Evolutionary conservation across 176 grass and related monocot species (phyloP), one percentile per base, ranked within the genome.

Genomic region (Lolium perenne): DNA sequence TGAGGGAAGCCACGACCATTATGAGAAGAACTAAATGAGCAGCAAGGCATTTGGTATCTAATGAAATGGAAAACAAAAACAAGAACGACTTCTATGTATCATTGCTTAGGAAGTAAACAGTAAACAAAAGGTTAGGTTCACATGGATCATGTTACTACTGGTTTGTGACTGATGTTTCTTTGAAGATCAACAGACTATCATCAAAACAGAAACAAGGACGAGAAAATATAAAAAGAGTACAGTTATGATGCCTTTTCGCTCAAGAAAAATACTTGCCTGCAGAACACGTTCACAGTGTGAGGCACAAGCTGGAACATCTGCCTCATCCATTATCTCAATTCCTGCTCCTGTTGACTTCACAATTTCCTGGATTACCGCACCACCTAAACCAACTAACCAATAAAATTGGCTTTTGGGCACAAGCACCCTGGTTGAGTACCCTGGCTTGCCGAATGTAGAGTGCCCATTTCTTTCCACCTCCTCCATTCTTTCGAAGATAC

Each of bases 401-500:
- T 4, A 41, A 76, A 26, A 25, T 67, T 85, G 77, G 40, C 41
- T 80, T 80, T 48, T 85, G 9, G 58, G 77, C 4, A 89, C 70
- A 69, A 89, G 88, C 50, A 65, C 77, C 43, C 78, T 89, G 20
- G 58, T 70, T 12, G 41, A 60, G 25, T n/a, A 85, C 26, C 66
- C 65, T 85, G 69, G 4, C 69, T 76, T 74, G 18, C 48, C 18
- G 54, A 74, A 49, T 8, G 20, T 58, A 10, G 60, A 76, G 8
- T 2, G 40, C 63, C 5, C 43, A 38, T 79, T 69, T 41, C 60
- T 77, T 89, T 70, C 74, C n/a, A 88, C 1, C 81, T 84, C 71
- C 49, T 64, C 63, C 83, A 89, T 89, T 77, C 88, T 89, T n/a
- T 89, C 78, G 76, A 81, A 89, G 80, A 89, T 69, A 77, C 43